These are phyloP conservation scores for Irpex sp. DNA, from an alignment of 1,284 basidiomycete genomes.

Conservation along the genomic window DNA sequence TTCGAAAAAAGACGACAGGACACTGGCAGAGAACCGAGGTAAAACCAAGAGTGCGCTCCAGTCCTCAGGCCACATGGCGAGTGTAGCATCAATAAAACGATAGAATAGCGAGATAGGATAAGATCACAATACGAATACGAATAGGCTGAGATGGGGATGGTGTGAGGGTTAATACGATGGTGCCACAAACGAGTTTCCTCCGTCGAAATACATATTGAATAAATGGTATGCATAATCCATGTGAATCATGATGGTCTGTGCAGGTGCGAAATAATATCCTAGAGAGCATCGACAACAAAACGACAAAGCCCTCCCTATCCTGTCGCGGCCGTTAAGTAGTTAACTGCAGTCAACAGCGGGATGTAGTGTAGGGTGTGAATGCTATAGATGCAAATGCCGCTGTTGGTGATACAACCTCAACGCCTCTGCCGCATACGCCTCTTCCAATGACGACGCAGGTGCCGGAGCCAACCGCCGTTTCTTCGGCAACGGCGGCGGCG, in stretches of 20 bases:
- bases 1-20: too few relatives aligned
- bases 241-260: too few relatives aligned
- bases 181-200: too few relatives aligned
- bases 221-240: background rate
- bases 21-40: too few relatives aligned
- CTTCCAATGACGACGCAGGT: background rate
- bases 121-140: background rate
- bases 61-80: too few relatives aligned
- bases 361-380: background rate
- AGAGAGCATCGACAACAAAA: background rate
- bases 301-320: background rate
- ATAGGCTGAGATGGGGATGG: background rate
- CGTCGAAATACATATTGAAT: background rate
- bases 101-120: too few relatives aligned
- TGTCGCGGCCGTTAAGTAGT: background rate
- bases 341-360: too few relatives aligned
- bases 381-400: background rate
- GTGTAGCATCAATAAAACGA: too few relatives aligned
- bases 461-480: slow-evolving; percentile 9
- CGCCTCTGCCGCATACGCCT: background rate
- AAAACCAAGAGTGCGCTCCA: too few relatives aligned
- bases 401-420: background rate
- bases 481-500: slow-evolving; percentile 1
- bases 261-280: too few relatives aligned
- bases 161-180: background rate